Base-by-base conservation (phyloP, 2,329 filamentous ascomycete species). In the Coniochaeta sp. region DNA sequence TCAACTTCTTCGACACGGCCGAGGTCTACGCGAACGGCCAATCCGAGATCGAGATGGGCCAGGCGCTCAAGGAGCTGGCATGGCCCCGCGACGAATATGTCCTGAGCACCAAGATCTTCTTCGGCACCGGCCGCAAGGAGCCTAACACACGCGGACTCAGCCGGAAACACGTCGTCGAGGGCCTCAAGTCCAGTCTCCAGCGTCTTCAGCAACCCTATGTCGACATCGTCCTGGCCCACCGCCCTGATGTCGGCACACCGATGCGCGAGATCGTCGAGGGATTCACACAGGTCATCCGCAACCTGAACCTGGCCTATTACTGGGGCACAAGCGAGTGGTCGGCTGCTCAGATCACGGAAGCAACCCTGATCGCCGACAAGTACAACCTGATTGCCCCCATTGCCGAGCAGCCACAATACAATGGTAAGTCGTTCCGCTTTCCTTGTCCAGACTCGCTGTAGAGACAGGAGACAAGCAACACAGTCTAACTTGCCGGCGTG, bases 261-360 rank as follows among this genome's bases (percentile, higher is more conserved):
- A 84, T 85, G 77, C 81, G 81, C 69, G 85, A 87, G 72, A 80
- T 86, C 59, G 84, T 88, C 60, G 78, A 77, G 70, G 78, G 66
- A 63, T 79, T 75, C 72, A 79, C 68, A 58, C 74, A 74, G 68
- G 72, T 69, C 62, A 82, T 75, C 65, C 72, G 70, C 66, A 81
- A 81, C 68, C 76, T 85, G 62, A 85, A 85, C 72, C 70, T 84
- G 40, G 83, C 83, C 24, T 84, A 86, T 72, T 86, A 87, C 74
- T 86, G 83, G 82, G 83, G 84, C 54, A 87, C 84, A 0, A 81
- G 77, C 0, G 83, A 87, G 69, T 87, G 84, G 84, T 77, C 72
- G 54, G 82, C 84, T 7, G 71, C 73, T 32, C 81, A 87, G 72
- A 86, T 87, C 69, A 77, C 76, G 62, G 82, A 86, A 70, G 84